Base-by-base conservation (phyloP, 1,284 basidiomycete genomes). In the Trichosporon ovoides region DNA sequence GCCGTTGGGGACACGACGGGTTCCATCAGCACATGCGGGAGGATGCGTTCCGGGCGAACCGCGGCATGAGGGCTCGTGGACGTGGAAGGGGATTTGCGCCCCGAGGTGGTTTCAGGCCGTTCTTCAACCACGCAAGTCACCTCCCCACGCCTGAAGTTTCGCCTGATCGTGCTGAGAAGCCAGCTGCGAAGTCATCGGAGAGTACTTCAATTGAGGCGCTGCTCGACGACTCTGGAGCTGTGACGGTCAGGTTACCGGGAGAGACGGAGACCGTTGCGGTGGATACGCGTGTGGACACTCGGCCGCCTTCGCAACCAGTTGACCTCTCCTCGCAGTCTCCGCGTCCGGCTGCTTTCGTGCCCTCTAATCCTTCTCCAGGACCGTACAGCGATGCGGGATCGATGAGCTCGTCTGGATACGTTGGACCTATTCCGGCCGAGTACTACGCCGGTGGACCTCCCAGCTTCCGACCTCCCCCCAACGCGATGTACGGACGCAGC, bases 401-500 rank as follows among this genome's bases (percentile, higher is more conserved):
- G 13, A 66, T 68, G 20, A 59, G 61, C 61, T 58, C 43, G 58
- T 43, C 58, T 35, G 22, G 59, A 9, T 63, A 58, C 48, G 31
- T 63, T 18, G 57, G 50, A 22, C 49, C 43, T 16, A 48, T 48
- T 22, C 54, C 49, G 7, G 37, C 50, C 6, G 31, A 18, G 49
- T 57, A 31, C 49, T 43, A 84, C 51, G 84, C 85, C 55, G 89
- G 88, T 35, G 82, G 89, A 56, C 83, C 86, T 12, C 18, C 56
- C 46, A 40, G 38, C 28, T 86, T 86, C 38, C 83, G 86, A 7
- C 84, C 90, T 83, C 52, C 55, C 53, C 52, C 56, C 53, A 52
- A 38, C 38, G 55, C 38, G 38, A 60, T 36, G 56, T 63, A 20
- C 58, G 60, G 51, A 36, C n/a, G n/a, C n/a, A n/a, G n/a, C n/a